Evolutionary conservation across 106 monocot species (phyloP).

Genomic region (Allium cepa): DNA sequence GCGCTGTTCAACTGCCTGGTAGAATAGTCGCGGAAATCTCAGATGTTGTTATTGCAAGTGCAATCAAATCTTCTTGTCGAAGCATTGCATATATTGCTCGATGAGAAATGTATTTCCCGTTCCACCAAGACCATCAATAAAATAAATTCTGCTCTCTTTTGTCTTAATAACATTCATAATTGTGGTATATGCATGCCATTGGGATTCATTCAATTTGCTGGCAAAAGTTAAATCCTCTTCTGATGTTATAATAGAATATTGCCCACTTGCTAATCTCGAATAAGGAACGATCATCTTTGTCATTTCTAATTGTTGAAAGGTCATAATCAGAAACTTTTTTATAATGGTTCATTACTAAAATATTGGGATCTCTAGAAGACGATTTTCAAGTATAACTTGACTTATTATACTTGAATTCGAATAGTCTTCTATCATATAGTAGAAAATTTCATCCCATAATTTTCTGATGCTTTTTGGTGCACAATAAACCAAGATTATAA

Average conservation of each 20-base stretch:
- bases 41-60: too few relatives aligned
- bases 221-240: background rate
- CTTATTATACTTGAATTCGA: background rate
- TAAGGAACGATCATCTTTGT: background rate
- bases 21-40: too few relatives aligned
- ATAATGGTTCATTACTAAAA: background rate
- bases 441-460: background rate
- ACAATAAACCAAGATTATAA: background rate
- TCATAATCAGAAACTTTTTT: background rate
- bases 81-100: background rate
- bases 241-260: background rate
- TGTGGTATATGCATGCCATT: background rate
- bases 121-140: background rate
- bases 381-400: background rate
- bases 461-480: background rate
- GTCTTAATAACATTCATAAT: background rate
- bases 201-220: background rate
- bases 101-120: background rate
- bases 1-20: too few relatives aligned
- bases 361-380: background rate
- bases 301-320: background rate
- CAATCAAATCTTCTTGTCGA: background rate
- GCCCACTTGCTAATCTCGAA: background rate
- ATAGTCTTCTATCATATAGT: background rate
- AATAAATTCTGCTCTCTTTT: background rate